Conservation (phyloP, 2,329 filamentous ascomycete species). For the Aspergillus ruber region DNA sequence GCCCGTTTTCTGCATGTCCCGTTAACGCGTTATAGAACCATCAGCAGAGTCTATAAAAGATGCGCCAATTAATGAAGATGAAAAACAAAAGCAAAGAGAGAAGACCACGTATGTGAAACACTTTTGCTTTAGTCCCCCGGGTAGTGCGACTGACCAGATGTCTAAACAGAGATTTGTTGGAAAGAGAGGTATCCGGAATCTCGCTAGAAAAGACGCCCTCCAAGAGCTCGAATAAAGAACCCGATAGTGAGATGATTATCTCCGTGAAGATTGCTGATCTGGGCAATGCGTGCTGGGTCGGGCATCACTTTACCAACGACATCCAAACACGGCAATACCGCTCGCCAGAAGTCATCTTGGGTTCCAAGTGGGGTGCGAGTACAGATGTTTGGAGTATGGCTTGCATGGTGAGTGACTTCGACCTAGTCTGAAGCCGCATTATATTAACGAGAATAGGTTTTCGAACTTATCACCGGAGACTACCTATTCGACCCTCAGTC, state of each 20-base stretch:
- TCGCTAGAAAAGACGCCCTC: slow-evolving; percentile 70
- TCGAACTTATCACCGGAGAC: slow-evolving; percentile 95
- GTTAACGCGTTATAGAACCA: no score
- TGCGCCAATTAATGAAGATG: slow-evolving; percentile 48
- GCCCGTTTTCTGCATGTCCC: slow-evolving; percentile 13
- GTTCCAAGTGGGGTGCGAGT: slow-evolving; percentile 97
- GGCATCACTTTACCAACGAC: slow-evolving; percentile 98
- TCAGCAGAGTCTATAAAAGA: no score
- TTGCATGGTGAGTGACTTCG: slow-evolving; percentile 69
- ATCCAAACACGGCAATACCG: slow-evolving; percentile 97
- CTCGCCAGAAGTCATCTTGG: slow-evolving; percentile 93
- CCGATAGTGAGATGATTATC: slow-evolving; percentile 61
- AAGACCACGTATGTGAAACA: slow-evolving; percentile 78
- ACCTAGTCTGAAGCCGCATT: not conserved
- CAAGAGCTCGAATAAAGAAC: slow-evolving; percentile 22
- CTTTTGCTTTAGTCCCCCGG: not conserved
- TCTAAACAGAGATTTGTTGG: slow-evolving; percentile 70
- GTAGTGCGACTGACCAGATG: not conserved
- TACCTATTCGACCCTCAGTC: slow-evolving; percentile 98
- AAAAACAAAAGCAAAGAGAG: slow-evolving; percentile 72
- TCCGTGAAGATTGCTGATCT: slow-evolving; percentile 98
- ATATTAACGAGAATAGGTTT: slow-evolving; percentile 55
- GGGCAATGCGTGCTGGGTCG: slow-evolving; percentile 97
- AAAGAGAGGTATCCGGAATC: slow-evolving; percentile 89
- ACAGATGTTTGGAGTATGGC: slow-evolving; percentile 99